Conservation (phyloP, 2,329 filamentous ascomycete genomes). For the Beauveria australis region DNA sequence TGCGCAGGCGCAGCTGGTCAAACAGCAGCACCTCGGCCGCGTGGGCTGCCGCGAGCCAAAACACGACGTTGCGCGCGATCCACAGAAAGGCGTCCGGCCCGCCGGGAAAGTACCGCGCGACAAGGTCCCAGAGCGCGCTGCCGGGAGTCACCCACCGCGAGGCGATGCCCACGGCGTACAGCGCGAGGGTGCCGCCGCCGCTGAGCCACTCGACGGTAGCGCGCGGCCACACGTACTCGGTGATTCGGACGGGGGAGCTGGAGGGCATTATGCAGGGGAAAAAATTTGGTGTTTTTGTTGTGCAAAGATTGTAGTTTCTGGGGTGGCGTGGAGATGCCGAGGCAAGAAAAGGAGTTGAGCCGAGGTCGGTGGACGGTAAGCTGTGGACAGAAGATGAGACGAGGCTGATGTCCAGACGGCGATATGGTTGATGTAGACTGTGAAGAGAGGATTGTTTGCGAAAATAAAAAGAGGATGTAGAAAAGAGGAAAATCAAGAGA, state of each 20-base stretch:
- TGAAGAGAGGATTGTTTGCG: neutral
- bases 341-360: neutral
- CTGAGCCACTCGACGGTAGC: neutral
- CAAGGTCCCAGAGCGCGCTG: neutral
- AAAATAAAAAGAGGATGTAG: neutral
- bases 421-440: neutral
- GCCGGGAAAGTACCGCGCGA: constrained; percentile 1
- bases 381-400: neutral
- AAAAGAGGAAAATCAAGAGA: neutral
- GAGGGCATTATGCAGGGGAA: neutral
- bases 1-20: constrained; percentile 7
- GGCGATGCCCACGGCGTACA: constrained; percentile 2
- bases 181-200: neutral
- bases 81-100: neutral
- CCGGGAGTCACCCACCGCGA: neutral
- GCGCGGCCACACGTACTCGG: constrained; percentile 1
- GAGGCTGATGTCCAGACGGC: neutral
- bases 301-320: neutral
- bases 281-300: neutral
- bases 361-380: neutral
- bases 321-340: neutral
- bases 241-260: neutral
- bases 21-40: constrained; percentile 4
- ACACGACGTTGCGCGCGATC: neutral
- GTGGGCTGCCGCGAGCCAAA: neutral